Evolutionary conservation across 2,329 filamentous ascomycete species (phyloP).

Genomic region (Boeremia exigua): DNA sequence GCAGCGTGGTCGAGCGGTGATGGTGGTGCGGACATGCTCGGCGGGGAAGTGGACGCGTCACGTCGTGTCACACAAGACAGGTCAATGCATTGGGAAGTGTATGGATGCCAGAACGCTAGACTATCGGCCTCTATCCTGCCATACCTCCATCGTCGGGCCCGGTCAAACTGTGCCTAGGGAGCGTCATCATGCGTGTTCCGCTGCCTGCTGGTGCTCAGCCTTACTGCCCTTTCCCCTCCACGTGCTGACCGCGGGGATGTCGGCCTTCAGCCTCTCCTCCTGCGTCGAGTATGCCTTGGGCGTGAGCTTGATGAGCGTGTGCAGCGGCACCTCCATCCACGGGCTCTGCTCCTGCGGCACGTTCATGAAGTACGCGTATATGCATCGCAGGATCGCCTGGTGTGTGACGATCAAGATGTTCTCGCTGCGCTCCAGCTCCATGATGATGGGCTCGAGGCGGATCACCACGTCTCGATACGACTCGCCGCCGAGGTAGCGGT

Average conservation of each 20-base stretch:
- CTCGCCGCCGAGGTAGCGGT: conserved; percentile 95
- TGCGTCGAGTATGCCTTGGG: conserved; percentile 93
- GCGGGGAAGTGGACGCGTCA: neutral
- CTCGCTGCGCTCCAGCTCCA: conserved; percentile 95
- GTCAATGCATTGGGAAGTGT: neutral
- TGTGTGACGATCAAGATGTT: conserved; percentile 98
- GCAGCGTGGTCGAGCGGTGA: neutral
- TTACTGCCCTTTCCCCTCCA: conserved; percentile 94
- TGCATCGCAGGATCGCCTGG: conserved; percentile 94
- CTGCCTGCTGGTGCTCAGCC: conserved; percentile 75
- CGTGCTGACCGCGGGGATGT: conserved; percentile 94
- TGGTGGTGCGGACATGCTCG: neutral
- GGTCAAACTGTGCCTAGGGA: conserved; percentile 15
- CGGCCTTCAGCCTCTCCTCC: conserved; percentile 83
- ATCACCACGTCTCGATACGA: conserved; percentile 97
- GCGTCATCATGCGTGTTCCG: conserved; percentile 21
- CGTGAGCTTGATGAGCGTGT: conserved; percentile 95
- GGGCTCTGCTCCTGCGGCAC: conserved; percentile 90
- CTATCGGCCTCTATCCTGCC: conserved; percentile 3
- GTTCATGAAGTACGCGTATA: conserved; percentile 99
- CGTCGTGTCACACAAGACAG: too few species aligned
- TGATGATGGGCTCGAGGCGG: conserved; percentile 97
- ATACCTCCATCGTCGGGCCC: neutral
- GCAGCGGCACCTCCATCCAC: conserved; percentile 98
- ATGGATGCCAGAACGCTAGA: conserved; percentile 3